phyloP scores from a whole-genome alignment of 1,284 basidiomycete genomes.

The Tilletia walkeri region DNA sequence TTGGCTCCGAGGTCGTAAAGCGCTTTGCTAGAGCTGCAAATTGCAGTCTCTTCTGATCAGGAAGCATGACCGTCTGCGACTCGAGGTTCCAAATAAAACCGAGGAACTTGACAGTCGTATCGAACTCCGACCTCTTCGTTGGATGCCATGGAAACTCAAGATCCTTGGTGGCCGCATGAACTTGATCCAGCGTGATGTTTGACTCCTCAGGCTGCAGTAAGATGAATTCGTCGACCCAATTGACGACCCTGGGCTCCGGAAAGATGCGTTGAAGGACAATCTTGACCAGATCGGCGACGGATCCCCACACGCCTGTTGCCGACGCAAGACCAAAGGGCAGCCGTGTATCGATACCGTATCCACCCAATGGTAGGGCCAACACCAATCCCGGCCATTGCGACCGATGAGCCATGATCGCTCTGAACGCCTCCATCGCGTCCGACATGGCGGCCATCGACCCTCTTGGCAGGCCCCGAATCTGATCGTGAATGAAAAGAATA shows the following conservation, averaged over 20 bases:
- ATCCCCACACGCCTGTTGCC: too few relatives aligned
- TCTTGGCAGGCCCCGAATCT: too few relatives aligned
- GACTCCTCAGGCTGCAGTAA: background rate
- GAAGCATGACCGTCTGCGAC: background rate
- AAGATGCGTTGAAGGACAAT: too few relatives aligned
- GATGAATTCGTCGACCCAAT: background rate
- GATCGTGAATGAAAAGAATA: too few relatives aligned
- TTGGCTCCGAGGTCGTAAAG: background rate
- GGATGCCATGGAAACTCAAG: background rate
- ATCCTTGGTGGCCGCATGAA: background rate
- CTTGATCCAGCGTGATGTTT: background rate
- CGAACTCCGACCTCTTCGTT: background rate
- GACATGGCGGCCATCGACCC: too few relatives aligned
- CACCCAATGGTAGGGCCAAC: too few relatives aligned
- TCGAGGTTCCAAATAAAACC: background rate
- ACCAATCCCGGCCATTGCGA: too few relatives aligned
- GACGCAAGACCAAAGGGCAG: too few relatives aligned
- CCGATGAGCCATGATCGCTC: too few relatives aligned
- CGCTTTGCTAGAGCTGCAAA: background rate
- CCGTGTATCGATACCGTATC: too few relatives aligned
- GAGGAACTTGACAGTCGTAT: background rate
- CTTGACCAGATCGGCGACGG: too few relatives aligned
- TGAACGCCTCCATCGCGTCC: too few relatives aligned
- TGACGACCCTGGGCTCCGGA: background rate
- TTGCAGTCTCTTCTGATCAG: background rate